Percentiles rank a stretch among this genome's conserved stretches.
Conservation (phyloP, 2,329 filamentous ascomycete genomes). For the Botrytis porri region DNA sequence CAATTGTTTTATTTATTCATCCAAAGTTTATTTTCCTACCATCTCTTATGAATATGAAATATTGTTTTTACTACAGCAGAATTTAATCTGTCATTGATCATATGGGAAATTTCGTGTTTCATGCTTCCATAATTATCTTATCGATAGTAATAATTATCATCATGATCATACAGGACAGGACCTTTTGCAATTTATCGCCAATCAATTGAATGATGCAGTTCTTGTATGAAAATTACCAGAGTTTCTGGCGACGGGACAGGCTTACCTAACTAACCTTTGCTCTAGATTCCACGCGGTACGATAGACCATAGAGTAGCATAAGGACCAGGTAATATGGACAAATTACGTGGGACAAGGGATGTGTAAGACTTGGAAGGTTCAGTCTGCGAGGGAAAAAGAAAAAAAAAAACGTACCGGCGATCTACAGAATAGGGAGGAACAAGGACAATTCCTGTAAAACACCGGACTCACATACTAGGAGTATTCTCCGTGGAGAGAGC, state of each 20-base stretch:
- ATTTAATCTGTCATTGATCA: background rate
- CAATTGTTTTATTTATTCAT: background rate
- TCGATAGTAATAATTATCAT: background rate
- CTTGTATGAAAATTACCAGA: background rate
- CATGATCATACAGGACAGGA: background rate
- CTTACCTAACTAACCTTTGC: background rate
- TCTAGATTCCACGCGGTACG: background rate
- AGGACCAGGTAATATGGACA: background rate
- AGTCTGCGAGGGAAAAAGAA: background rate
- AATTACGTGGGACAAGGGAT: background rate
- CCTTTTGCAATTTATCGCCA: background rate
- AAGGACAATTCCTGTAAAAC: slow-evolving; percentile 2
- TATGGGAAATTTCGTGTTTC: background rate
- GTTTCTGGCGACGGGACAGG: background rate
- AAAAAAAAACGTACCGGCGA: background rate
- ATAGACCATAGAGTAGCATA: background rate
- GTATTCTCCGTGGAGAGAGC: background rate
- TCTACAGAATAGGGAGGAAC: slow-evolving; percentile 1
- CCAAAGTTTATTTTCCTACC: background rate
- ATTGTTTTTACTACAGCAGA: background rate
- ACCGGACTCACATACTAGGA: background rate
- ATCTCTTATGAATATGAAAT: background rate
- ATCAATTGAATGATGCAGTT: background rate
- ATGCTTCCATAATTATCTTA: background rate
- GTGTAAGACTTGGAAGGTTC: background rate